Base-by-base conservation (phyloP, 345 rosid genomes). In the Cardamine occulta region DNA sequence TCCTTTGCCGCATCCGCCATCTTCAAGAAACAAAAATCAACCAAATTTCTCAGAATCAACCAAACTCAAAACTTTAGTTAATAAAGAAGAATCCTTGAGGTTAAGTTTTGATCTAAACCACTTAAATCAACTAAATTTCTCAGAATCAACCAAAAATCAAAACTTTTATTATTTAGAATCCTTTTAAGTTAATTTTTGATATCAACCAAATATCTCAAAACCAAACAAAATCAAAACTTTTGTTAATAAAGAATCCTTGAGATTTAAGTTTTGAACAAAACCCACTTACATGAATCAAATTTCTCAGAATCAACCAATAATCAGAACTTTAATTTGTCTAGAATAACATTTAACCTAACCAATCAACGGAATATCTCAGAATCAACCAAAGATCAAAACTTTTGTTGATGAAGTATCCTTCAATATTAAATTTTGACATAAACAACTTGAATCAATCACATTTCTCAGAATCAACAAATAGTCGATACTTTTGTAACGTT, bases 1-100 rank as follows among this genome's bases (percentile, higher is more conserved):
- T 93, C 99, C 87, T 90, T 93, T 1, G 87, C 93, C 8, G 88
- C 87, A 18, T 93, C 99, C 72, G 61, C 99, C 99, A 96, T 93
- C 90, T 90, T 15, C 21, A 23, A 23, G 5, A 86, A 60, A 78
- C 55, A 74, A 17, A 10, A 57, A 39, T 23, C 23, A 44, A 15
- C 8, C 19, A 56, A 42, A 40, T 11, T 24, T 55, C 63, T 54
- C 37, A 67, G 61, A 53, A 19, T 2, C 59, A 52, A 35, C 15
- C 29, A 59, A 59, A 35, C 45, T 4, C 19, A 40, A 13, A 21
- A 61, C 19, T 7, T 23, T 7, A 39, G 7, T 13, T 3, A 23
- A 62, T 39, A 45, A 45, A 44, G 31, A 61, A 61, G 29, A 60
- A 3, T 24, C 23, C 12, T 24, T 23, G 15, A 26, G 12, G 3